Conservation (phyloP, 2,329 filamentous ascomycete species). For the Cytospora piceae region DNA sequence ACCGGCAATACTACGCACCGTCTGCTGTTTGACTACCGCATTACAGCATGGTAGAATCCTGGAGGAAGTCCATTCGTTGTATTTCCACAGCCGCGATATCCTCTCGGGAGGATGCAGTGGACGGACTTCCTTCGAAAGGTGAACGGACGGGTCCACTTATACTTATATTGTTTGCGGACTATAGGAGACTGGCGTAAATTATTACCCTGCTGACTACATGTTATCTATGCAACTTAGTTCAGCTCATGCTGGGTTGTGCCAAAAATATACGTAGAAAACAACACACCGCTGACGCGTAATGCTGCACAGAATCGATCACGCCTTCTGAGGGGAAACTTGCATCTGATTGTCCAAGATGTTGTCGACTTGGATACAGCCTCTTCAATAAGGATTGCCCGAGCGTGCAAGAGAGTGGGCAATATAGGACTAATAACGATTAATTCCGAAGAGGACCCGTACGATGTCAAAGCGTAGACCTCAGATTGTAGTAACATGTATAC, state of each 20-base stretch:
- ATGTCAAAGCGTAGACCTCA: too few relatives aligned
- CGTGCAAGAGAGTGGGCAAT: not conserved
- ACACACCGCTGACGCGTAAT: not conserved
- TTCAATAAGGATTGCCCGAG: not conserved
- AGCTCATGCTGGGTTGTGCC: too few relatives aligned
- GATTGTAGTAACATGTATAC: too few relatives aligned
- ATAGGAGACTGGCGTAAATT: not conserved
- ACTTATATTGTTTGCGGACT: not conserved
- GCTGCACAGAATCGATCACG: not conserved
- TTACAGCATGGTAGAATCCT: too few relatives aligned
- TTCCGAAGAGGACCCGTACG: too few relatives aligned
- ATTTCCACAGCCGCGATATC: too few relatives aligned
- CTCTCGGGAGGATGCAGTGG: not conserved
- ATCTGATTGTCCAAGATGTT: not conserved
- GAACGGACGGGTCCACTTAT: not conserved
- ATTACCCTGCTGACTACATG: not conserved
- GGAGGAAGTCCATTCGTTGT: not conserved
- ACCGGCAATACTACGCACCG: too few relatives aligned
- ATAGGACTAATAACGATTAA: not conserved
- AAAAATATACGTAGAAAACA: not conserved
- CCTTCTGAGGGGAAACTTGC: not conserved
- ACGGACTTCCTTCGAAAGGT: too few relatives aligned
- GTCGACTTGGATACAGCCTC: not conserved
- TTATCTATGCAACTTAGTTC: not conserved
- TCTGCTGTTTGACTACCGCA: too few relatives aligned